These are phyloP conservation scores for Mrakia blollopis DNA, from an alignment of 768 basidiomycete genomes.

Conservation along the genomic window DNA sequence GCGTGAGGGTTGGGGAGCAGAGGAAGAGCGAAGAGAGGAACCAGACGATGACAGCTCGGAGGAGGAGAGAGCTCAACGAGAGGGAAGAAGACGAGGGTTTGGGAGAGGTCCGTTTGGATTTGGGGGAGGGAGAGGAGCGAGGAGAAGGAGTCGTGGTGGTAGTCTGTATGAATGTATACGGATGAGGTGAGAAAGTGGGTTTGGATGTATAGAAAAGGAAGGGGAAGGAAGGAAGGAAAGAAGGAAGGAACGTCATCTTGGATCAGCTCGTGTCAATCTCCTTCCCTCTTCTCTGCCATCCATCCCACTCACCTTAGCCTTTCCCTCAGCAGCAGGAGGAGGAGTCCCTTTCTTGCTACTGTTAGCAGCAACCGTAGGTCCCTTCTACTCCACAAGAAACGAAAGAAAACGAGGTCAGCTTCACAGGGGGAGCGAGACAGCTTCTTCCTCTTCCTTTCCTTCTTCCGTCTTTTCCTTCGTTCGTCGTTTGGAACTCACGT, in stretches of 20 bases:
- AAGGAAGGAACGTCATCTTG: neutral
- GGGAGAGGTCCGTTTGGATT: neutral
- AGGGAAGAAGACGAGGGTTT: neutral
- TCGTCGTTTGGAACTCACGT: conserved; percentile 1
- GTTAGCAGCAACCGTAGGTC: neutral
- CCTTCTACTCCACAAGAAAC: neutral
- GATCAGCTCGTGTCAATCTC: neutral
- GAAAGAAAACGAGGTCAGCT: neutral
- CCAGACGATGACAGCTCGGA: conserved; percentile 33
- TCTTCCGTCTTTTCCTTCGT: no score
- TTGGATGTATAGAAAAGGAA: no score
- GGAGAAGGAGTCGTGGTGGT: neutral
- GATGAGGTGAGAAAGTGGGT: neutral
- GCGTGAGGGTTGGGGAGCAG: conserved; percentile 37
- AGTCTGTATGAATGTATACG: neutral
- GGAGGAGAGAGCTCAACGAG: neutral
- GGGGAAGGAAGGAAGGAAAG: neutral
- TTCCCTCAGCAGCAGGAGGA: neutral
- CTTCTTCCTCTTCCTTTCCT: neutral
- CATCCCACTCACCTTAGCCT: neutral
- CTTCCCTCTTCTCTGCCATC: neutral
- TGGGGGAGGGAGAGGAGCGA: neutral
- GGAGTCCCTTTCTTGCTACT: neutral
- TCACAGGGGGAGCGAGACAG: neutral
- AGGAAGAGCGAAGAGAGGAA: conserved; percentile 39